These are phyloP conservation scores for Herpotrichia juniperi DNA, from an alignment of 2,329 filamentous ascomycete genomes.

Conservation along the genomic window DNA sequence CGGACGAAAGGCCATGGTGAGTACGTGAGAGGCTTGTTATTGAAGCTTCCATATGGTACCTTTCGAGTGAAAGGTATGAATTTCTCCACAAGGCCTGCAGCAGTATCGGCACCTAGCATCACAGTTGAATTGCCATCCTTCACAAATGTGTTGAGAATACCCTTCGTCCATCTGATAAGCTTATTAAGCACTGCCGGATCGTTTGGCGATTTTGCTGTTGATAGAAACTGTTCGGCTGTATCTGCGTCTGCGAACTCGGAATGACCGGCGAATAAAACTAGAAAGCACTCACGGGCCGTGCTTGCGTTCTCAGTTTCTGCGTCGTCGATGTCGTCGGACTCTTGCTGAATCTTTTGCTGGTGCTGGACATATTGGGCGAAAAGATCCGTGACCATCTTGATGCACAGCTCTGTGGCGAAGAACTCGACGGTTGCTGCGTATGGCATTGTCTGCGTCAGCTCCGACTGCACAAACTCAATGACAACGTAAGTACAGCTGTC, in stretches of 20 bases:
- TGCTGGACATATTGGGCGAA: slow-evolving; percentile 7
- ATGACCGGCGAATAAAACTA: slow-evolving; percentile 12
- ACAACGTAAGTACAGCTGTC: slow-evolving; percentile 16
- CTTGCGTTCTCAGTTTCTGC: background rate
- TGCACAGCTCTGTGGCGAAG: slow-evolving; percentile 7
- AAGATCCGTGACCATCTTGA: slow-evolving; percentile 9
- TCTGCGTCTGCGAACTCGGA: slow-evolving; percentile 15
- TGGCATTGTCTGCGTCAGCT: slow-evolving; percentile 7
- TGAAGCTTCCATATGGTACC: slow-evolving; percentile 11
- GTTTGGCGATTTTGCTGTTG: slow-evolving; percentile 1
- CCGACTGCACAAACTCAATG: slow-evolving; percentile 14
- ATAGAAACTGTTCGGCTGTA: slow-evolving; percentile 10
- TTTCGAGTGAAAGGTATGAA: slow-evolving; percentile 19
- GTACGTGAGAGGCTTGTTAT: slow-evolving; percentile 16
- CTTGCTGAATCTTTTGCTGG: background rate
- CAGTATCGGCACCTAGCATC: slow-evolving; percentile 1
- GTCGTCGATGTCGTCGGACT: background rate
- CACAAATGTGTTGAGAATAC: slow-evolving; percentile 5
- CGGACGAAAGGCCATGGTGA: slow-evolving; percentile 31
- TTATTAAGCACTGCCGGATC: slow-evolving; percentile 14
- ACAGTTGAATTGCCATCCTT: background rate
- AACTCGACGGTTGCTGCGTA: slow-evolving; percentile 18
- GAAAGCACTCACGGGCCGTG: background rate
- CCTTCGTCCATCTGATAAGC: slow-evolving; percentile 15
- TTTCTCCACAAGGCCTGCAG: slow-evolving; percentile 13